phyloP scores from a whole-genome alignment of 768 basidiomycete species.

The Crucibulum laeve region DNA sequence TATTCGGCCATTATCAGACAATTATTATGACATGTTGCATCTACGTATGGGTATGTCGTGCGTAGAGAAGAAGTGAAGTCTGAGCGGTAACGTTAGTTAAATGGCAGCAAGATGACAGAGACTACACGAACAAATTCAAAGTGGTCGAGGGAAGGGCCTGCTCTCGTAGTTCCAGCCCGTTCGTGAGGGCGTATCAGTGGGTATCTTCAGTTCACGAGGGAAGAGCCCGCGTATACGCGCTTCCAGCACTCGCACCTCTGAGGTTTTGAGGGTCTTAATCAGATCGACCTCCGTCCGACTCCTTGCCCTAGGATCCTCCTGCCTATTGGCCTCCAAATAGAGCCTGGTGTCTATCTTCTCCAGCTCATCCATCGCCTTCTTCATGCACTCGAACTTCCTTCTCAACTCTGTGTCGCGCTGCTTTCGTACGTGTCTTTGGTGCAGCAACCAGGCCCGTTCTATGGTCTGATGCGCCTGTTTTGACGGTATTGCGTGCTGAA shows the following conservation, averaged over 20 bases:
- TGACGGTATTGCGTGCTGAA: conserved; percentile 84
- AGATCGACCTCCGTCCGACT: conserved; percentile 52
- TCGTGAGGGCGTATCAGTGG: conserved; percentile 79
- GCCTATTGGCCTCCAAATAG: conserved; percentile 69
- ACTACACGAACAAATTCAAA: conserved; percentile 24
- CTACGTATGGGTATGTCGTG: neutral
- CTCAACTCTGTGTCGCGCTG: conserved; percentile 62
- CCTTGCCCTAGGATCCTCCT: conserved; percentile 69
- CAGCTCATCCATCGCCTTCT: conserved; percentile 80
- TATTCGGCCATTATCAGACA: conserved; percentile 12
- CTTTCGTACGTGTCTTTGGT: conserved; percentile 71
- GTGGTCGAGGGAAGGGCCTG: conserved; percentile 58
- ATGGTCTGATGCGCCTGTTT: conserved; percentile 90
- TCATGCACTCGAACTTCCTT: conserved; percentile 81
- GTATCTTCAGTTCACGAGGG: conserved; percentile 82
- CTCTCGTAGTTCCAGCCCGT: conserved; percentile 88
- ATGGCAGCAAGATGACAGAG: neutral
- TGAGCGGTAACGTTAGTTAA: neutral
- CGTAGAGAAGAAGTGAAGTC: neutral
- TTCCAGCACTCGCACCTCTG: conserved; percentile 70
- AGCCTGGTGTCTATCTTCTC: conserved; percentile 51
- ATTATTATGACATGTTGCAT: too few relatives aligned
- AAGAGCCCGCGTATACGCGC: conserved; percentile 77
- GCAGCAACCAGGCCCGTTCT: conserved; percentile 84
- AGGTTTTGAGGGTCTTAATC: conserved; percentile 55